A percentile compares a stretch with the other conserved stretches of the same genome.
These are phyloP conservation scores for Obba rivulosa DNA, from an alignment of 768 basidiomycete genomes.

Conservation along the genomic window DNA sequence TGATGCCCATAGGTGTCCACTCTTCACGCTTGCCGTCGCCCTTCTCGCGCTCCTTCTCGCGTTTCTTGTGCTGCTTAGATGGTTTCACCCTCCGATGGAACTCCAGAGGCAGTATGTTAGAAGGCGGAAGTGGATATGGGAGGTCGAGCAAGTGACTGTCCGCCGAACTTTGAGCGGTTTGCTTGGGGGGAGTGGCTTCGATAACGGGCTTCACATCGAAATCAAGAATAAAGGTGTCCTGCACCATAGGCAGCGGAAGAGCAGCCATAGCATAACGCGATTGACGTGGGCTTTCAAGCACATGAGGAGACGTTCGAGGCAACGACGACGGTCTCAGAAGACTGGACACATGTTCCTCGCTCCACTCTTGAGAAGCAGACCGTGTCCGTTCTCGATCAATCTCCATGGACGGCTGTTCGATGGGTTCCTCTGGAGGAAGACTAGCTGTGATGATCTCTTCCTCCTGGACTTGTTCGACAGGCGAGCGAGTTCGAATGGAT, in stretches of 20 bases:
- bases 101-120: constrained; percentile 50
- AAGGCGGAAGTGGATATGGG: constrained; percentile 49
- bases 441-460: too few relatives aligned
- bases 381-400: constrained; percentile 2
- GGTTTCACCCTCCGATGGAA: constrained; percentile 45
- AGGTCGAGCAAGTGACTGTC: constrained; percentile 24
- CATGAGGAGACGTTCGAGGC: too few relatives aligned
- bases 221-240: too few relatives aligned
- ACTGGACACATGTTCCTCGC: neutral
- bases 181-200: too few relatives aligned
- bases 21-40: constrained; percentile 52
- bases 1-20: constrained; percentile 46
- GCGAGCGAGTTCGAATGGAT: too few relatives aligned
- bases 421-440: neutral
- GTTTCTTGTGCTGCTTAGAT: constrained; percentile 43
- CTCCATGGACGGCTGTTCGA: neutral
- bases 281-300: too few relatives aligned
- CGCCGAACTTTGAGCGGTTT: neutral
- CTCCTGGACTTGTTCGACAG: too few relatives aligned
- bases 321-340: neutral
- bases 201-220: too few relatives aligned
- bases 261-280: too few relatives aligned
- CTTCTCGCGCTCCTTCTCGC: constrained; percentile 43
- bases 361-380: neutral
- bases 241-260: too few relatives aligned